These are phyloP conservation scores for Aspergillus steynii DNA, from an alignment of 495 filamentous ascomycete species.

Conservation along the genomic window DNA sequence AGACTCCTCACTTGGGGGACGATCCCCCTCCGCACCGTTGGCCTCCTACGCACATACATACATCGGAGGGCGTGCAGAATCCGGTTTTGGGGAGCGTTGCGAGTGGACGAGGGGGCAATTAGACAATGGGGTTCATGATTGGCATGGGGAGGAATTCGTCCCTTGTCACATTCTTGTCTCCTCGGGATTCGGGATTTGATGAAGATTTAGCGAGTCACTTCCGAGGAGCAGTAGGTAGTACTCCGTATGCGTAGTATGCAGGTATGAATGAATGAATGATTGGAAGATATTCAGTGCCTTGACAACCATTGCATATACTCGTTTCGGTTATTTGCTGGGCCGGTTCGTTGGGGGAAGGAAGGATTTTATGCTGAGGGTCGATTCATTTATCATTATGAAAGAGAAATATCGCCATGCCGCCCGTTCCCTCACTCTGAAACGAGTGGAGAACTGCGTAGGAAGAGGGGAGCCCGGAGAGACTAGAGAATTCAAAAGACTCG, in stretches of 20 bases:
- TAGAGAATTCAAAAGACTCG: not conserved
- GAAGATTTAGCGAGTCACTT: not conserved
- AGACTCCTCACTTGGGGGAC: not conserved
- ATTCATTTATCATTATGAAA: too few relatives aligned
- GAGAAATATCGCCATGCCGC: too few relatives aligned
- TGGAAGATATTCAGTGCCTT: not conserved
- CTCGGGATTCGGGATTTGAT: not conserved
- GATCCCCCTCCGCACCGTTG: not conserved
- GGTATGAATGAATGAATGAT: not conserved
- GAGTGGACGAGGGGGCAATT: not conserved
- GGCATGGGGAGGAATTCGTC: not conserved
- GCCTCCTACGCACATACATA: too few relatives aligned
- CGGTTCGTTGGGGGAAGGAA: too few relatives aligned
- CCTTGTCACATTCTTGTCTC: not conserved
- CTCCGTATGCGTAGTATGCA: too few relatives aligned
- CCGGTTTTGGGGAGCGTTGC: not conserved
- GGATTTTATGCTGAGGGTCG: too few relatives aligned
- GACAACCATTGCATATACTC: not conserved
- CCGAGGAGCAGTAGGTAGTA: too few relatives aligned
- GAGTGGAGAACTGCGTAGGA: too few relatives aligned
- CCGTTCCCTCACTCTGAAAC: too few relatives aligned
- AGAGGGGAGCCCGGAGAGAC: too few relatives aligned
- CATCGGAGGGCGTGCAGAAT: not conserved
- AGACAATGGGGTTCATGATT: not conserved
- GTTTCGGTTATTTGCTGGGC: too few relatives aligned